Conservation (phyloP, 2,329 filamentous ascomycete genomes). For the Torrubiellomyces zombiae region DNA sequence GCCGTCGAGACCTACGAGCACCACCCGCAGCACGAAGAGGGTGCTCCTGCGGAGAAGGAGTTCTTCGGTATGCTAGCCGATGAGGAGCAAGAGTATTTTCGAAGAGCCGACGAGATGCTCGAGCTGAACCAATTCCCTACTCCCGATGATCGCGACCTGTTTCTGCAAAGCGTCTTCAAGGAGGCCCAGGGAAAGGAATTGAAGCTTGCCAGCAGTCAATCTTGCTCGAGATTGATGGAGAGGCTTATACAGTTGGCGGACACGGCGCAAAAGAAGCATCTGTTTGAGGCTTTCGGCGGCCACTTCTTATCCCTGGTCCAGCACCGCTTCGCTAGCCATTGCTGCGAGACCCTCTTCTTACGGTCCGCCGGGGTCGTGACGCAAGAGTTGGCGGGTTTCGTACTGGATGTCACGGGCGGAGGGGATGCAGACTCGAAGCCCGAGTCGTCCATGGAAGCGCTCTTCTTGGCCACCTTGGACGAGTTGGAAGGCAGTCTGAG, state of each 20-base stretch:
- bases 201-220: slow-evolving; percentile 91
- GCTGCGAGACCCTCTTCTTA: slow-evolving; percentile 84
- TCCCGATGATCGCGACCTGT: slow-evolving; percentile 52
- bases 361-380: slow-evolving; percentile 66
- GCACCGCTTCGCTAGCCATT: slow-evolving; percentile 93
- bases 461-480: slow-evolving; percentile 69
- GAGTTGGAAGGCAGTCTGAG: slow-evolving; percentile 77
- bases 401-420: slow-evolving; percentile 26
- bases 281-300: slow-evolving; percentile 72
- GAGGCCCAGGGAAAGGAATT: slow-evolving; percentile 87
- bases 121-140: slow-evolving; percentile 77
- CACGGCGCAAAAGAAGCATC: slow-evolving; percentile 61
- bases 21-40: slow-evolving; percentile 9
- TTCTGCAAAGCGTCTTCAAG: slow-evolving; percentile 66
- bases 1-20: too few species aligned
- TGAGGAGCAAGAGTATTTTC: slow-evolving; percentile 92
- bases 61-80: slow-evolving; percentile 91
- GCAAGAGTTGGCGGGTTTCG: slow-evolving; percentile 44
- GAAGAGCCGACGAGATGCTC: slow-evolving; percentile 73
- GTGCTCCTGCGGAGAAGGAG: slow-evolving; percentile 36
- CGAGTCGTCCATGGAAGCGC: slow-evolving; percentile 57
- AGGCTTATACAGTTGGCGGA: slow-evolving; percentile 70
- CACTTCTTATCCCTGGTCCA: slow-evolving; percentile 84
- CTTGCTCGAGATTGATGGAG: slow-evolving; percentile 86
- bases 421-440: slow-evolving; percentile 27